phyloP scores from a whole-genome alignment of 768 basidiomycete genomes.

The Boletus pseudo-olivaceus region DNA sequence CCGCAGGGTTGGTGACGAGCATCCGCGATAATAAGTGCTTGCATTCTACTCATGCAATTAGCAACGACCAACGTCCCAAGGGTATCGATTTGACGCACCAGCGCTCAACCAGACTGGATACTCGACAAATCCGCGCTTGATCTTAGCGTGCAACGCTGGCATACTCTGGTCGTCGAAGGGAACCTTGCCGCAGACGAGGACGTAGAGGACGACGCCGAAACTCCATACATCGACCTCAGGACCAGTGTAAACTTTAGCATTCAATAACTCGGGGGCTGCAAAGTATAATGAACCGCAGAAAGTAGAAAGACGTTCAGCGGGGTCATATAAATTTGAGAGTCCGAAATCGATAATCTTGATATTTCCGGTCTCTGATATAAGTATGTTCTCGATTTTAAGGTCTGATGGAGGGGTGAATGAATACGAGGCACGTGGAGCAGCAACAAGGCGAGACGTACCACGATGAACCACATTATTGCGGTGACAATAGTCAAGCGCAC shows the following conservation, averaged over 20 bases:
- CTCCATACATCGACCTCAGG: conserved; percentile 99
- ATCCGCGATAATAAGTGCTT: conserved; percentile 90
- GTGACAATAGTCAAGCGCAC: conserved; percentile 95
- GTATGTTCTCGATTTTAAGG: conserved; percentile 99
- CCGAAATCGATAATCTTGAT: conserved; percentile 99
- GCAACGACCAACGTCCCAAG: background rate
- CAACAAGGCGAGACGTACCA: conserved; percentile 40
- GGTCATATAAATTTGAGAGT: conserved; percentile 92
- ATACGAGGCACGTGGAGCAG: conserved; percentile 1
- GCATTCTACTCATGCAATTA: conserved; percentile 63
- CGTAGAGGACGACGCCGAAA: conserved; percentile 97
- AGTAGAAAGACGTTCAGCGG: conserved; percentile 75
- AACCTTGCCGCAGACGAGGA: conserved; percentile 97
- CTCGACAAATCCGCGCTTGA: conserved; percentile 95
- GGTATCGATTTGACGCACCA: conserved; percentile 48
- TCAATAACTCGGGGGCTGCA: conserved; percentile 95
- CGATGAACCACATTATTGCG: conserved; percentile 97
- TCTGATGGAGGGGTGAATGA: conserved; percentile 37
- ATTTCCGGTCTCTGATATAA: conserved; percentile 97
- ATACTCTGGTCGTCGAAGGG: conserved; percentile 99
- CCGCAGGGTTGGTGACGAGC: conserved; percentile 91
- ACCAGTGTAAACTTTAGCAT: conserved; percentile 94
- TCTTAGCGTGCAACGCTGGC: conserved; percentile 98
- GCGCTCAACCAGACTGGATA: conserved; percentile 96
- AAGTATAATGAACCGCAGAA: conserved; percentile 99